A percentile compares a stretch with the other conserved stretches of the same genome.
Conservation (phyloP, 2,329 filamentous ascomycete genomes). For the Aspergillus terreus region DNA sequence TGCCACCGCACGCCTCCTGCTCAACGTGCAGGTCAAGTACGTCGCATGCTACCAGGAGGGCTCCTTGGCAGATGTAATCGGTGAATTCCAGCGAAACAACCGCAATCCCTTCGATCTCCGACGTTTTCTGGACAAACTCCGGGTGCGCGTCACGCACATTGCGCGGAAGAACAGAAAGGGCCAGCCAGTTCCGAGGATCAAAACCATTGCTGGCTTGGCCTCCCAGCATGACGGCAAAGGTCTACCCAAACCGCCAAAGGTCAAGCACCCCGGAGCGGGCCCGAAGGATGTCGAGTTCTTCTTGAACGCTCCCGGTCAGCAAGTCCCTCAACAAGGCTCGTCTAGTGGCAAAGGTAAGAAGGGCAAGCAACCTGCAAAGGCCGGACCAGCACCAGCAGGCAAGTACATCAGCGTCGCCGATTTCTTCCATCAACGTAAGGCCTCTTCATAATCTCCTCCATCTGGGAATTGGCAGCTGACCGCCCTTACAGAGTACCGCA, state of each 20-base stretch:
- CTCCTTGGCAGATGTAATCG: conserved; percentile 37
- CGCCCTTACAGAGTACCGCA: conserved; percentile 31
- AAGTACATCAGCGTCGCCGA: conserved; percentile 51
- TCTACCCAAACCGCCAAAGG: conserved; percentile 33
- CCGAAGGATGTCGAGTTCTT: conserved; percentile 56
- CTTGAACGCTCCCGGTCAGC: conserved; percentile 28
- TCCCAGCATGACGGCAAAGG: conserved; percentile 32
- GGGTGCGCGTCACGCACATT: conserved; percentile 41
- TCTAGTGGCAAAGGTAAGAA: conserved; percentile 19
- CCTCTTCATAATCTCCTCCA: neutral
- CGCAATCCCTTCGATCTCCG: conserved; percentile 21
- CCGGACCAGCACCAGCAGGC: conserved; percentile 29
- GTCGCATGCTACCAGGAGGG: conserved; percentile 55
- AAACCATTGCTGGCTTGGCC: conserved; percentile 48
- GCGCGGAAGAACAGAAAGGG: conserved; percentile 32
- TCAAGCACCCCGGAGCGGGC: conserved; percentile 41
- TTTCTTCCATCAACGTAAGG: conserved; percentile 46
- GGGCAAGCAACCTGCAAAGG: conserved; percentile 27
- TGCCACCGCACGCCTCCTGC: conserved; percentile 53
- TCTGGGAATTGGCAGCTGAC: neutral
- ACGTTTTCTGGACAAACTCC: conserved; percentile 38
- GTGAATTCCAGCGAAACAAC: conserved; percentile 23
- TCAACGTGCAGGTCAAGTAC: conserved; percentile 62
- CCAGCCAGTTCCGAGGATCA: conserved; percentile 34
- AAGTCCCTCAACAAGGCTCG: conserved; percentile 5